Evolutionary conservation across 352 stramenopile species (phyloP), one percentile per base, ranked within the genome.

Genomic region (Nothophytophthora sp.): DNA sequence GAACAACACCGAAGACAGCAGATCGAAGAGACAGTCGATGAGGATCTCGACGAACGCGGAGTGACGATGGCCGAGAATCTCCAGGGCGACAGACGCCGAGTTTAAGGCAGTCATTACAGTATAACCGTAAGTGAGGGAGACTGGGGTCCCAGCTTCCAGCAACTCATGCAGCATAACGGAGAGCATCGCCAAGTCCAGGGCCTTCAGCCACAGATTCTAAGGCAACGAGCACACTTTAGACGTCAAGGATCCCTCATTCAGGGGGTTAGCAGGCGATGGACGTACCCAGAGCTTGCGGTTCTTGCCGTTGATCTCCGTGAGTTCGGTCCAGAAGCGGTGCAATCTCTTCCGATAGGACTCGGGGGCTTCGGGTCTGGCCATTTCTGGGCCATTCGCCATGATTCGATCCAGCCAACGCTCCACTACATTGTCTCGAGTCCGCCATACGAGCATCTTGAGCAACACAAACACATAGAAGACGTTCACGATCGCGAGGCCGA

Each of bases 231-330:
- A 41, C 20, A 22, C n/a, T 25, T 13, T 30, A 9, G n/a, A 15
- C 11, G 11, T 30, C 6, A 30, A 11, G 5, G 5, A 6, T 30
- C 11, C 27, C 27, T 30, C 27, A 30, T 30, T 11, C 27, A 11
- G n/a, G n/a, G n/a, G n/a, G n/a, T 30, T 6, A 35, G 12, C 12
- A 35, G 12, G 29, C 12, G 16, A 49, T 27, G 11, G 4, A 42
- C 57, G 6, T 57, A 77, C 67, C 63, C 67, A 77, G 18, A 72
- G 46, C 35, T 77, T 77, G 8, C 67, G 54, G 32, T 69, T 29
- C 25, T 54, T 59, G 19, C 59, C 63, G 16, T 51, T 45, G 35
- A 71, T 69, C 0, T 48, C 48, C 1, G 59, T 74, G 7, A 74
- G 40, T 8, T 72, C 55, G 24, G 55, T 56, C 10, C 62, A 51